Percentiles rank a stretch among this genome's conserved stretches.
These are phyloP conservation scores for Persicaria tinctoria DNA, from an alignment of 148 eudicot genomes.

Conservation along the genomic window DNA sequence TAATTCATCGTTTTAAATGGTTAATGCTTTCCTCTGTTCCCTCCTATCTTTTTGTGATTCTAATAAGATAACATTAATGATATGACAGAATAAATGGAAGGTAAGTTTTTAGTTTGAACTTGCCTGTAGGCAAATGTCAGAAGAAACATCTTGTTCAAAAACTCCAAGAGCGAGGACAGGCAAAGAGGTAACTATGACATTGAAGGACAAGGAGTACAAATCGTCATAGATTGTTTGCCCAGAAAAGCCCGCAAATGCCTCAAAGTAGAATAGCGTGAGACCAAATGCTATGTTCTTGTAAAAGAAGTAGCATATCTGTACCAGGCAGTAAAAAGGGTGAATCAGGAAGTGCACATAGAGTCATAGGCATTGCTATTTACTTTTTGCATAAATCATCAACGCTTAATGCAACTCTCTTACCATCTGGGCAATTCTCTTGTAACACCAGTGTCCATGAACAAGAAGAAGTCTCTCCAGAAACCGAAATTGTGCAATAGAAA, in stretches of 20 bases:
- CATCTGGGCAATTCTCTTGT: constrained; percentile 95
- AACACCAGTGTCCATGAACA: constrained; percentile 98
- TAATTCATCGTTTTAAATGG: no score
- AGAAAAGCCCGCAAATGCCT: constrained; percentile 84
- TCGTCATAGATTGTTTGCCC: constrained; percentile 90
- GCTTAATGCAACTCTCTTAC: constrained; percentile 27
- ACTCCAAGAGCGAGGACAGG: constrained; percentile 94
- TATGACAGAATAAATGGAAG: not conserved
- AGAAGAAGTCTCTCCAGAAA: constrained; percentile 86
- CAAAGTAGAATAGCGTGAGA: constrained; percentile 88
- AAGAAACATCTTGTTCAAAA: constrained; percentile 90
- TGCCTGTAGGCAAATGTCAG: constrained; percentile 89
- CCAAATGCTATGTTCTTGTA: constrained; percentile 97
- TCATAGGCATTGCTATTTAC: not conserved
- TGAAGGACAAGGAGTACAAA: constrained; percentile 79
- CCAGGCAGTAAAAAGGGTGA: not conserved
- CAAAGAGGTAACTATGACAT: constrained; percentile 79
- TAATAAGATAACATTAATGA: not conserved
- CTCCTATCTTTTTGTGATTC: no score
- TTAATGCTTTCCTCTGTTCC: no score
- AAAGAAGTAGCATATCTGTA: constrained; percentile 94
- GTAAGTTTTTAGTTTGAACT: constrained; percentile 13
- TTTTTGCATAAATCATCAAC: not conserved
- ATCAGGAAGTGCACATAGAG: not conserved
- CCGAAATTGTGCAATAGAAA: constrained; percentile 86